Evolutionary conservation across 495 filamentous ascomycete genomes (phyloP), one percentile per base, ranked within the genome.

Genomic region (Entonaema liquescens): DNA sequence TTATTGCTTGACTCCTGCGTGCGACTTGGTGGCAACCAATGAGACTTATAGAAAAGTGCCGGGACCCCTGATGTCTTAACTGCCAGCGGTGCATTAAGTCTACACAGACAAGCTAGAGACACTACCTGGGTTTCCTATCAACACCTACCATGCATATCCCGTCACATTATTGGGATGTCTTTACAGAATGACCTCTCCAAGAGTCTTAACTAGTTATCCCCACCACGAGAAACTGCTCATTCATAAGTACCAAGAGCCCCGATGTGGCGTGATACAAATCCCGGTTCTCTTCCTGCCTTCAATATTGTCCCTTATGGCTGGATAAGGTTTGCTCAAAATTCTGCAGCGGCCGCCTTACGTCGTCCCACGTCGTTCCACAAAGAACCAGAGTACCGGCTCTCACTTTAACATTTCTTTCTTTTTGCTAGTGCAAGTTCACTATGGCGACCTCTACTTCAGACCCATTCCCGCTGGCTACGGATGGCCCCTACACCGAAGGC

Each of bases 391-490:
- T 54, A 54, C 67, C 56, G 63, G 62, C 40, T 53, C 31, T 42
- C 68, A 59, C 55, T 67, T 68, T n/a, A n/a, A 61, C 12, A 56
- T 57, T 35, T 33, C 11, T 54, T 68, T 59, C 57, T 59, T 29
- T 65, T 42, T 23, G 61, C 65, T 54, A 62, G 65, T 69, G 65
- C 65, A 58, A 73, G 70, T 21, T 53, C 65, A 69, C 62, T 29
- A 73, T 73, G 70, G 65, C 70, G 19, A 62, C 65, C 52, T 59
- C 67, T 64, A 67, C 66, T 55, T 62, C 71, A 12, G 62, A 74
- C 54, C 19, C 54, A 35, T 74, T 74, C 38, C 69, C 67, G 6
- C 74, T 84, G 55, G 74, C 80, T n/a, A 80, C 78, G 9, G 79
- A 81, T 33, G 65, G 64, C 26, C 72, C 74, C 12, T 79, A 69